These are phyloP conservation scores for Coemansia sp. DNA, from an alignment of 192 early-diverging fungal genomes.

Conservation along the genomic window DNA sequence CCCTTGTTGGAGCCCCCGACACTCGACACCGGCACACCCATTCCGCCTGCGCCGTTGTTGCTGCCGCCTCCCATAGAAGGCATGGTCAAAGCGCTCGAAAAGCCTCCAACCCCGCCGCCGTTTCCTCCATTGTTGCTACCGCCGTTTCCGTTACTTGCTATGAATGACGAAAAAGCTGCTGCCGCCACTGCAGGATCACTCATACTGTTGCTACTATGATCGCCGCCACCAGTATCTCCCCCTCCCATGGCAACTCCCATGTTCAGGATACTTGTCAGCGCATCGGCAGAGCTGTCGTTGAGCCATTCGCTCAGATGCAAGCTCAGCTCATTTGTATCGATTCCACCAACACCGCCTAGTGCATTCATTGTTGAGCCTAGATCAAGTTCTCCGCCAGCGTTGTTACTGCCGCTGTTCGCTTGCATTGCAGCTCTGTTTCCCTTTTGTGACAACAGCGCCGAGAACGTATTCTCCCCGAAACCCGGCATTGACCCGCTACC, in stretches of 20 bases:
- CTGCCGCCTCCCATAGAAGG: not conserved
- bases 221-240: not conserved
- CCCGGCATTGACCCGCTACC: not conserved
- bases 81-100: slow-evolving; percentile 14
- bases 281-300: slow-evolving; percentile 11
- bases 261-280: slow-evolving; percentile 15
- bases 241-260: slow-evolving; percentile 7
- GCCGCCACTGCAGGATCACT: slow-evolving; percentile 2
- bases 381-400: slow-evolving; percentile 1
- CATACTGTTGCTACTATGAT: not conserved
- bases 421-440: slow-evolving; percentile 17
- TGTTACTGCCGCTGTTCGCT: not conserved
- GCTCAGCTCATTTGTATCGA: slow-evolving; percentile 13
- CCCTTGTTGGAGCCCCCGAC: not conserved
- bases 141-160: not conserved
- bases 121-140: not conserved
- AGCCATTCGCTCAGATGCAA: slow-evolving; percentile 30
- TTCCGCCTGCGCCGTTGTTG: no score
- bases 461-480: slow-evolving; percentile 24
- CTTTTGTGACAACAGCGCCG: slow-evolving; percentile 29
- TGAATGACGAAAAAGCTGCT: slow-evolving; percentile 1
- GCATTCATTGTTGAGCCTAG: slow-evolving; percentile 1
- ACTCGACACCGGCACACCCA: not conserved
- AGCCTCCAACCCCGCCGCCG: not conserved
- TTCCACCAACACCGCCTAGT: slow-evolving; percentile 5